A percentile compares a stretch with the other conserved stretches of the same genome.
phyloP scores from a whole-genome alignment of 2,329 filamentous ascomycete species.

The Ascochyta koolunga region DNA sequence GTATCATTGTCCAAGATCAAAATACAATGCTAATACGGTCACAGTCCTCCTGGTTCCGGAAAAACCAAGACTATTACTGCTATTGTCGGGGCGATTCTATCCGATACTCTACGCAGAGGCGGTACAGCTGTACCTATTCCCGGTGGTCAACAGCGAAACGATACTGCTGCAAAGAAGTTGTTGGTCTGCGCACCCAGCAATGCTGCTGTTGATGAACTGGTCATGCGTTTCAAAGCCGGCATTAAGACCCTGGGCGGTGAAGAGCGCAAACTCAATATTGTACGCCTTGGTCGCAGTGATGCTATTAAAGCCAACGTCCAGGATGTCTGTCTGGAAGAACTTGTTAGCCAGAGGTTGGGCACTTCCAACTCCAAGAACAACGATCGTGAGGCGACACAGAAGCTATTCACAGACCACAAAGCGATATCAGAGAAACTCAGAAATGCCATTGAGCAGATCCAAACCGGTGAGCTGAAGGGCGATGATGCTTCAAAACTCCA shows the following conservation, averaged over 20 bases:
- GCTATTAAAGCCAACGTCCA: slow-evolving; percentile 88
- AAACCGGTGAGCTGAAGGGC: slow-evolving; percentile 64
- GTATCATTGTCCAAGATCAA: neutral
- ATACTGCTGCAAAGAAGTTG: slow-evolving; percentile 74
- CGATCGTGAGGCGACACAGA: slow-evolving; percentile 59
- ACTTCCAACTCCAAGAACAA: slow-evolving; percentile 45
- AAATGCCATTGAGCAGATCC: slow-evolving; percentile 71
- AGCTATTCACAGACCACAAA: slow-evolving; percentile 74
- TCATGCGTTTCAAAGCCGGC: slow-evolving; percentile 87
- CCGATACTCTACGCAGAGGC: slow-evolving; percentile 59
- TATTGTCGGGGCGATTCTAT: slow-evolving; percentile 87
- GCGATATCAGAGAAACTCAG: slow-evolving; percentile 68
- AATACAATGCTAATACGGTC: slow-evolving; percentile 25
- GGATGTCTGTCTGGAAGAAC: slow-evolving; percentile 91
- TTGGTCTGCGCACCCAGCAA: slow-evolving; percentile 98
- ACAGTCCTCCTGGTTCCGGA: slow-evolving; percentile 87
- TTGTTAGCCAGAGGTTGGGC: slow-evolving; percentile 76
- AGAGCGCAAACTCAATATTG: slow-evolving; percentile 78
- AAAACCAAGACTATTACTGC: slow-evolving; percentile 99
- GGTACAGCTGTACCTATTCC: slow-evolving; percentile 55
- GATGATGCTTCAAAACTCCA: slow-evolving; percentile 71
- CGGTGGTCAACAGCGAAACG: slow-evolving; percentile 35
- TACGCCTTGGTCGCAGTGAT: slow-evolving; percentile 88
- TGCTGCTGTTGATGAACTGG: slow-evolving; percentile 93
- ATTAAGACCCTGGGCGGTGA: slow-evolving; percentile 78